Conservation (phyloP, 2,329 filamentous ascomycete species). For the Scedosporium minutisporum region DNA sequence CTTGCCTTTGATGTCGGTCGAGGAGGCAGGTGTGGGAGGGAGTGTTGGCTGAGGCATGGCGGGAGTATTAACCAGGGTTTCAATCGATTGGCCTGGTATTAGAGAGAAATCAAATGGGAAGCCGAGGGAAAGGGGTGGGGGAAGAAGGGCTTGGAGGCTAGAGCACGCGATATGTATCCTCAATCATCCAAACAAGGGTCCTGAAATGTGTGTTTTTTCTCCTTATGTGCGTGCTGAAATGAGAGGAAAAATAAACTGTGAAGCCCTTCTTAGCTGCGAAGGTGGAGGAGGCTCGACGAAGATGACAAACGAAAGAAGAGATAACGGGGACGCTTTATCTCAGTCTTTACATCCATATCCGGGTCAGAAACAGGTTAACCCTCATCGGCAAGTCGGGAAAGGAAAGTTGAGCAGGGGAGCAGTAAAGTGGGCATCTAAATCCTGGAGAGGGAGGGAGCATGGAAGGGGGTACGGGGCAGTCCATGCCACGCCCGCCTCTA, state of each 20-base stretch:
- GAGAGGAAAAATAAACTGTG: not conserved
- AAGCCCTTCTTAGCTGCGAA: not conserved
- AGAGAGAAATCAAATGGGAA: not conserved
- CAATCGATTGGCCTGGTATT: not conserved
- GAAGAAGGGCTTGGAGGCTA: not conserved
- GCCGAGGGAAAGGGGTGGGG: conserved; percentile 2
- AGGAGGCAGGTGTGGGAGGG: conserved; percentile 70
- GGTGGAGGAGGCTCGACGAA: not conserved
- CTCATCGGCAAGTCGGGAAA: not conserved
- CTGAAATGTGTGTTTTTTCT: not conserved
- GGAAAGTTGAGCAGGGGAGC: not conserved
- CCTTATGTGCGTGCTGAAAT: too few relatives aligned
- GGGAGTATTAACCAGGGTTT: not conserved
- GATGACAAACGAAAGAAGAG: not conserved
- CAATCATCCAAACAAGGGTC: not conserved
- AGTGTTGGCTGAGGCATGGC: conserved; percentile 56
- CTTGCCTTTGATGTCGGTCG: conserved; percentile 68
- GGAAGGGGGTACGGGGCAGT: not conserved
- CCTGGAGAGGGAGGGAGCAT: not conserved
- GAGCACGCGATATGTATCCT: not conserved
- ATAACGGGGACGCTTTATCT: not conserved
- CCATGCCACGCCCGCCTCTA: not conserved
- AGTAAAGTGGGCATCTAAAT: not conserved
- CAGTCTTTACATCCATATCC: not conserved
- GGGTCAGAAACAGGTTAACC: not conserved